phyloP scores from a whole-genome alignment of 2,329 filamentous ascomycete genomes.

The Trichoderma afroharzianum region DNA sequence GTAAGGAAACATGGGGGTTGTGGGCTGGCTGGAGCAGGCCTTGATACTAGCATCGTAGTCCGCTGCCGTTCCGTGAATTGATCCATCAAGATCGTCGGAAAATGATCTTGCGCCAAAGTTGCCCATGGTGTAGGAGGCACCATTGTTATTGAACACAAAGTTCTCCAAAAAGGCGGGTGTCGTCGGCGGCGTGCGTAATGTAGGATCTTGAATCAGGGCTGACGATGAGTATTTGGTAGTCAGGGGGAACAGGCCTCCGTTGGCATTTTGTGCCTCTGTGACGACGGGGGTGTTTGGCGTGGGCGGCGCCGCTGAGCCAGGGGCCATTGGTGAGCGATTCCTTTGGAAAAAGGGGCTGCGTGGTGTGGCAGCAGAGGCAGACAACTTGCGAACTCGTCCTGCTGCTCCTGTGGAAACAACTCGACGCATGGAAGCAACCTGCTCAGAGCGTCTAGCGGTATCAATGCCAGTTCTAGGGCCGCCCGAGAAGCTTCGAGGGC shows the following conservation, averaged over 20 bases:
- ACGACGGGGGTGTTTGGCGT: constrained; percentile 48
- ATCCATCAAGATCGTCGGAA: constrained; percentile 42
- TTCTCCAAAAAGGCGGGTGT: constrained; percentile 48
- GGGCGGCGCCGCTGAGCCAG: constrained; percentile 43
- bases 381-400: constrained; percentile 33
- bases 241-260: constrained; percentile 36
- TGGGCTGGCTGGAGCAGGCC: constrained; percentile 41
- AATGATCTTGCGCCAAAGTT: constrained; percentile 46
- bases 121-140: constrained; percentile 40
- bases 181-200: constrained; percentile 51
- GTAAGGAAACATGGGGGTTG: constrained; percentile 45
- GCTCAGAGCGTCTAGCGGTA: constrained; percentile 42
- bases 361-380: constrained; percentile 24
- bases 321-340: constrained; percentile 40
- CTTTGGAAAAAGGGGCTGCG: constrained; percentile 41
- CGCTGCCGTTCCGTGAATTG: constrained; percentile 40
- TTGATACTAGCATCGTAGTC: constrained; percentile 43
- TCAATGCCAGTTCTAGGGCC: constrained; percentile 48
- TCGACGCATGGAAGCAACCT: constrained; percentile 49
- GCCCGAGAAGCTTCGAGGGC: constrained; percentile 42
- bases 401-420: constrained; percentile 48
- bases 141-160: constrained; percentile 38
- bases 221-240: constrained; percentile 30
- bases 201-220: constrained; percentile 36
- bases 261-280: constrained; percentile 34